phyloP scores from a whole-genome alignment of 2,329 filamentous ascomycete genomes.

The Diaporthe destruens region DNA sequence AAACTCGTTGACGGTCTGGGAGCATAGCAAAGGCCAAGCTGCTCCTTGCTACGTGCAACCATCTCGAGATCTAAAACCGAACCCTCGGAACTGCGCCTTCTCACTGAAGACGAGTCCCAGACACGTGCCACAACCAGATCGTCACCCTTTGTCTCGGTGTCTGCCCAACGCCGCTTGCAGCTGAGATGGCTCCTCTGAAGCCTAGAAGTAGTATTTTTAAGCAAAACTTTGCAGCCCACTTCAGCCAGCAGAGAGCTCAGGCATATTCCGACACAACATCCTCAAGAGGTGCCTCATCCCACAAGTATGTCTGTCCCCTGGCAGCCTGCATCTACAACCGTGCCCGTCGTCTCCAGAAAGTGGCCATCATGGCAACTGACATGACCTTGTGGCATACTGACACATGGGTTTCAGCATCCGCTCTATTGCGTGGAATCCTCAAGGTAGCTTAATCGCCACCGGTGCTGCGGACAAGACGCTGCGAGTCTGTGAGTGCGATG shows the following conservation, averaged over 20 bases:
- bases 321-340: constrained; percentile 37
- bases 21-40: not conserved
- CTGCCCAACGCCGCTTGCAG: constrained; percentile 1
- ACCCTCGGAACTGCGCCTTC: constrained; percentile 1
- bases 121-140: not conserved
- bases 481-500: constrained; percentile 73
- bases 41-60: not conserved
- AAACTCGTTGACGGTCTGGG: not conserved
- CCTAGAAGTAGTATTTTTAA: constrained; percentile 72
- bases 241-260: constrained; percentile 77
- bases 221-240: constrained; percentile 75
- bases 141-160: constrained; percentile 4
- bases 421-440: constrained; percentile 89
- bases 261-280: constrained; percentile 74
- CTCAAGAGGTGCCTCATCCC: constrained; percentile 64
- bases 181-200: constrained; percentile 57
- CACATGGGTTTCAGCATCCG: constrained; percentile 67
- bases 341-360: constrained; percentile 26
- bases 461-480: constrained; percentile 78
- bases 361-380: not conserved
- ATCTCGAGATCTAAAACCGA: not conserved
- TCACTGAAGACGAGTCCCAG: not conserved
- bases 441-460: constrained; percentile 86
- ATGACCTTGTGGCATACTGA: not conserved
- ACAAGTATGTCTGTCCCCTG: constrained; percentile 64